Evolutionary conservation across 129 eudicot species (phyloP), one percentile per base, ranked within the genome.

Genomic region (Cynara cardunculus): DNA sequence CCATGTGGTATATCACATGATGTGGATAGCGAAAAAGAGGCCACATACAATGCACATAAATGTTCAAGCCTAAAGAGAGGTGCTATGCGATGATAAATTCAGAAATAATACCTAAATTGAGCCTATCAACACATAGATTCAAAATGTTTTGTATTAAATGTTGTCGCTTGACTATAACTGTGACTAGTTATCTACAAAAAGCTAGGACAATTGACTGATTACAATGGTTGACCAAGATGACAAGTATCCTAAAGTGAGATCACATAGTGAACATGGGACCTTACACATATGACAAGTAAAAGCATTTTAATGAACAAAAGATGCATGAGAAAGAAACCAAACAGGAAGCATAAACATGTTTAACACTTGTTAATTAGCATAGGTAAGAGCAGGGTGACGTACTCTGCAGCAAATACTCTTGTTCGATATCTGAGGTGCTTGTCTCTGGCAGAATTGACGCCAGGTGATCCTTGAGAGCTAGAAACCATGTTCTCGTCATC

Each of bases 391-490:
- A 73, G 66, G 73, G 10, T 74, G 22, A 86, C 97, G 37, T 92
- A 95, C 99, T 92, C 99, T 24, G 97, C 96, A 71, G 99, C 99
- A 87, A 95, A 95, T 72, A 95, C 99, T 85, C 96, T 86, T 69
- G 99, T 95, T 77, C 97, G 87, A 80, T 92, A 95, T 92, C 99
- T 87, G 85, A 95, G 97, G 86, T 89, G 91, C 87, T 87, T 88
- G 73, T 85, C 94, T 78, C 87, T 89, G 78, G 82, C 65, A 71
- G 86, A 25, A 77, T 79, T 81, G 25, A 81, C 82, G 68, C 84
- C 74, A 1, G 89, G 80, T 64, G 76, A 37, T 66, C 78, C 75
- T 71, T 75, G 76, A 75, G 96, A 87, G 68, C 88, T 84, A 56
- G 99, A 92, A 74, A 92, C 97, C 96, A 95, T 95, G 89, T 84